Conservation (phyloP, 805 yeast genomes). For the Wickerhamiella cacticola region DNA sequence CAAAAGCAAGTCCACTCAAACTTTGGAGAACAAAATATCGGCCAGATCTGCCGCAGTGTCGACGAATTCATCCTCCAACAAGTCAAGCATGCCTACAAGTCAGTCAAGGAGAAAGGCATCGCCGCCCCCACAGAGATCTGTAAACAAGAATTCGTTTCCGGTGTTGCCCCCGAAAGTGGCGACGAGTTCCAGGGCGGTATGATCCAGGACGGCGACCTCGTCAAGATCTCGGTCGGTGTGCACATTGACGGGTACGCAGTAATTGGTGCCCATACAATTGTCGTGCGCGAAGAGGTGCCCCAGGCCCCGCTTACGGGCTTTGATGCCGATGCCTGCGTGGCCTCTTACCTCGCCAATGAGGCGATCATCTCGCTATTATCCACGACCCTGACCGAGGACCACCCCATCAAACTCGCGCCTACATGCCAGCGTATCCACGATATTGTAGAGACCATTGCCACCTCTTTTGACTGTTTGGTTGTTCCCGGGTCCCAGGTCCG, state of each 20-base stretch:
- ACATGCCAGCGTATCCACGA: slow-evolving; percentile 60
- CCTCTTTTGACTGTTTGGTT: slow-evolving; percentile 65
- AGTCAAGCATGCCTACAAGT: slow-evolving; percentile 43
- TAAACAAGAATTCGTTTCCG: slow-evolving; percentile 62
- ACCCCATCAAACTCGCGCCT: slow-evolving; percentile 33
- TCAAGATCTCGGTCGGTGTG: slow-evolving; percentile 74
- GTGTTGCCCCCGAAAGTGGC: slow-evolving; percentile 66
- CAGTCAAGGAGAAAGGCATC: slow-evolving; percentile 66
- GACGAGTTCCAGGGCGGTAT: slow-evolving; percentile 32
- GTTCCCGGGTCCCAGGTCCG: slow-evolving; percentile 91
- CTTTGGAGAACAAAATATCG: slow-evolving; percentile 42
- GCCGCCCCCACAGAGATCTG: slow-evolving; percentile 86
- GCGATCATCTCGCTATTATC: slow-evolving; percentile 70
- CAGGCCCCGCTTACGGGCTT: slow-evolving; percentile 72
- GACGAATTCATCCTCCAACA: slow-evolving; percentile 61
- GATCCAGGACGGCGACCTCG: slow-evolving; percentile 68
- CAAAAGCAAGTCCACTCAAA: slow-evolving; percentile 56
- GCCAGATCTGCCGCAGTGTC: slow-evolving; percentile 68
- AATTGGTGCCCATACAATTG: slow-evolving; percentile 72
- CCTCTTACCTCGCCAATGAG: slow-evolving; percentile 80
- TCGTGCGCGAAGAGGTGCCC: slow-evolving; percentile 40
- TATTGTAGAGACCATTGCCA: slow-evolving; percentile 80
- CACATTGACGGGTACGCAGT: slow-evolving; percentile 95
- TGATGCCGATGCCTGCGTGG: slow-evolving; percentile 81
- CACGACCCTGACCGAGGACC: slow-evolving; percentile 43